These are phyloP conservation scores for Sarcodon aspratus DNA, from an alignment of 768 basidiomycete species.

Conservation along the genomic window DNA sequence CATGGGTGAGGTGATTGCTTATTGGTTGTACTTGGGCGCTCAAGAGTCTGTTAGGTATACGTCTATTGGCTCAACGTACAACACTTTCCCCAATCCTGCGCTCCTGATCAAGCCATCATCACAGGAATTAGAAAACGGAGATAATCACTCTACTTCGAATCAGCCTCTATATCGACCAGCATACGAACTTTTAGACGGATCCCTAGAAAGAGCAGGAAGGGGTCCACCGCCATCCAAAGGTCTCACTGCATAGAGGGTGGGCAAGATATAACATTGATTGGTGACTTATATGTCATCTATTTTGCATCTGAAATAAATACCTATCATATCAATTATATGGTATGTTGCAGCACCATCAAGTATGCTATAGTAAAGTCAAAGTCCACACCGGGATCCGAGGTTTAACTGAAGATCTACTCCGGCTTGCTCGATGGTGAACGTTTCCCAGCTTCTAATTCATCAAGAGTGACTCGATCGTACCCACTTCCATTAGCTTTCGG, in stretches of 20 bases:
- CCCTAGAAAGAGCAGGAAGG: conserved; percentile 63
- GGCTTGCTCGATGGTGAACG: background rate
- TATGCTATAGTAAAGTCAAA: too few relatives aligned
- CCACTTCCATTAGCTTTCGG: conserved; percentile 12
- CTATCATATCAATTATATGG: too few relatives aligned
- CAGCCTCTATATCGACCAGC: conserved; percentile 51
- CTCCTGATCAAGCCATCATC: conserved; percentile 26
- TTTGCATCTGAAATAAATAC: too few relatives aligned
- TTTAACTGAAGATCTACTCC: background rate
- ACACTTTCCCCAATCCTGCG: conserved; percentile 89
- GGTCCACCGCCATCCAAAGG: conserved; percentile 7
- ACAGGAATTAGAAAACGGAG: conserved; percentile 1
- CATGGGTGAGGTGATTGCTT: conserved; percentile 46
- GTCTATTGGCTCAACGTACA: conserved; percentile 89
- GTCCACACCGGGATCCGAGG: too few relatives aligned
- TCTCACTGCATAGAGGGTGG: too few relatives aligned
- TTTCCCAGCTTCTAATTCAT: conserved; percentile 48
- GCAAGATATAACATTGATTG: too few relatives aligned
- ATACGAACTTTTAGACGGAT: conserved; percentile 67
- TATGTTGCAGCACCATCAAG: too few relatives aligned
- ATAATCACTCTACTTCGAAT: conserved; percentile 9
- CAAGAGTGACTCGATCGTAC: conserved; percentile 56
- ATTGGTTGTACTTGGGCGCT: background rate
- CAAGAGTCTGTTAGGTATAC: conserved; percentile 59
- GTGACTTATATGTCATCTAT: too few relatives aligned